phyloP scores from a whole-genome alignment of 2,329 filamentous ascomycete genomes.

The Fusarium anguioides region DNA sequence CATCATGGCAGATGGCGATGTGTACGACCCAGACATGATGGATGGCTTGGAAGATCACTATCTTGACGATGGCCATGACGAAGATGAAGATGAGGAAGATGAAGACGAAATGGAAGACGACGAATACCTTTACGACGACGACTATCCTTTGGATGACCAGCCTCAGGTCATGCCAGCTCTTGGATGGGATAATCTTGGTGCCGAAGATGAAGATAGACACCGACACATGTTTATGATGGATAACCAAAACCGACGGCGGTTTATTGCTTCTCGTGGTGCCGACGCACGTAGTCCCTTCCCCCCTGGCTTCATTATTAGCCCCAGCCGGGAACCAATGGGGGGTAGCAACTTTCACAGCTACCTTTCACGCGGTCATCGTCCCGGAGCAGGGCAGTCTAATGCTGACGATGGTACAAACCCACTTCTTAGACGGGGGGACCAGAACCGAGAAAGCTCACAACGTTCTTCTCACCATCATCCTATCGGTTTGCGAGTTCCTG shows the following conservation, averaged over 20 bases:
- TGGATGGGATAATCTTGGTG: conserved; percentile 67
- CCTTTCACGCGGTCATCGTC: conserved; percentile 64
- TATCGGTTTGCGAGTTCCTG: conserved; percentile 64
- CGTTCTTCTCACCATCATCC: conserved; percentile 63
- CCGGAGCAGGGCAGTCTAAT: conserved; percentile 64
- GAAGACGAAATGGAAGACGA: conserved; percentile 78
- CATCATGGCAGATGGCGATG: conserved; percentile 63
- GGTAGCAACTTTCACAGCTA: conserved; percentile 62
- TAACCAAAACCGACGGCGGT: conserved; percentile 56
- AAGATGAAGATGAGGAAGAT: conserved; percentile 70
- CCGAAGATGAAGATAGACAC: conserved; percentile 62
- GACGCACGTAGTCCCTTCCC: conserved; percentile 70
- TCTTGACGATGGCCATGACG: conserved; percentile 67
- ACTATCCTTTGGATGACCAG: conserved; percentile 63
- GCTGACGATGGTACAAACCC: conserved; percentile 89
- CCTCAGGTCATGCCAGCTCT: conserved; percentile 60
- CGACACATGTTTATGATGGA: conserved; percentile 63
- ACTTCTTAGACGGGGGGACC: conserved; percentile 74
- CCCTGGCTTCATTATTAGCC: conserved; percentile 62
- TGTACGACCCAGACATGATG: conserved; percentile 64
- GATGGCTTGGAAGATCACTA: conserved; percentile 64
- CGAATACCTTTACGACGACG: conserved; percentile 70
- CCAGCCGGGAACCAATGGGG: conserved; percentile 62
- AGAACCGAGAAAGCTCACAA: conserved; percentile 58
- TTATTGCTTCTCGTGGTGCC: conserved; percentile 49